Percentiles rank a stretch among this genome's conserved stretches.
phyloP scores from a whole-genome alignment of 768 basidiomycete species.

The Kwoniella europaea region DNA sequence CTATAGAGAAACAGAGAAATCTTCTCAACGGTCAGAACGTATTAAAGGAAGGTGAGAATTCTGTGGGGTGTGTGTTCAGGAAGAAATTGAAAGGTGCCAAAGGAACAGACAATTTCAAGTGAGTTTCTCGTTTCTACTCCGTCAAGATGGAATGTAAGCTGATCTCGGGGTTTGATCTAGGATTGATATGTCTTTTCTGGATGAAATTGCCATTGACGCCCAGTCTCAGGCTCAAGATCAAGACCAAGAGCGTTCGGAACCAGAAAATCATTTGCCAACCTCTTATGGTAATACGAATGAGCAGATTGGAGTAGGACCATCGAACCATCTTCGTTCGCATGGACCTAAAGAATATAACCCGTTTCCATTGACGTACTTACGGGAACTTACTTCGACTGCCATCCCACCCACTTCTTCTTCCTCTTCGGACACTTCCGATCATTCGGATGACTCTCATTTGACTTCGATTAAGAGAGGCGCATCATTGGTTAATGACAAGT shows the following conservation, averaged over 20 bases:
- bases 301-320: not conserved
- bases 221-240: not conserved
- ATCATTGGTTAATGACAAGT: slow-evolving; percentile 12
- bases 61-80: slow-evolving; percentile 9
- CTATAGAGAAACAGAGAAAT: not conserved
- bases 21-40: slow-evolving; percentile 1
- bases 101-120: slow-evolving; percentile 3
- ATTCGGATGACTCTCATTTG: slow-evolving; percentile 8
- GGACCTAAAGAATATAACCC: not conserved
- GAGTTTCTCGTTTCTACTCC: not conserved
- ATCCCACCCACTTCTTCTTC: not conserved
- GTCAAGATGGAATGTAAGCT: not conserved
- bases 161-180: not conserved
- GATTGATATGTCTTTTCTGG: slow-evolving; percentile 17
- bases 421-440: not conserved
- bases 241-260: not conserved
- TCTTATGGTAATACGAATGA: not conserved
- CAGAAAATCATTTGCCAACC: not conserved
- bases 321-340: not conserved
- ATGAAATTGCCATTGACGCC: slow-evolving; percentile 10
- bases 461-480: slow-evolving; percentile 9
- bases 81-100: slow-evolving; percentile 5
- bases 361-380: slow-evolving; percentile 10
- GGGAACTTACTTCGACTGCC: not conserved
- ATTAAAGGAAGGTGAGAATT: slow-evolving; percentile 8